Percentiles rank a stretch among this genome's conserved stretches.
Conservation (phyloP, 768 basidiomycete species). For the Scleroderma bovista region DNA sequence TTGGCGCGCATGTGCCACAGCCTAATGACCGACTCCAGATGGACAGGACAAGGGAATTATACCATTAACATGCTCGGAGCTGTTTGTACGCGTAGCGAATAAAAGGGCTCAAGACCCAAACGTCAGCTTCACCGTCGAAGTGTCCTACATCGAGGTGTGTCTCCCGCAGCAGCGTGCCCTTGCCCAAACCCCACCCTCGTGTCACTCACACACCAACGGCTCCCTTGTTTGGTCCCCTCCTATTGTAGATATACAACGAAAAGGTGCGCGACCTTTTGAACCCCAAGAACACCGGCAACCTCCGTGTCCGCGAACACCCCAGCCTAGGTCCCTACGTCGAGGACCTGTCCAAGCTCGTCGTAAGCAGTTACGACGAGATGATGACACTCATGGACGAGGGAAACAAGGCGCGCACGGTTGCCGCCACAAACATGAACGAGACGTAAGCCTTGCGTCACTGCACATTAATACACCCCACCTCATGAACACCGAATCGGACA, state of each 20-base stretch:
- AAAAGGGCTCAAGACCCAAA: conserved; percentile 62
- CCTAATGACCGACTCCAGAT: conserved; percentile 43
- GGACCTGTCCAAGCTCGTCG: conserved; percentile 89
- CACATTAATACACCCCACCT: background rate
- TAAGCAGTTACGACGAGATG: conserved; percentile 91
- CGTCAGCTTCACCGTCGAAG: conserved; percentile 85
- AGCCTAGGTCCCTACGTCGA: conserved; percentile 97
- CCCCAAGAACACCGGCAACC: conserved; percentile 93
- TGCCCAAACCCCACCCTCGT: background rate
- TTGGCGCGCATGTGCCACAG: conserved; percentile 1
- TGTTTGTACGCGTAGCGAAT: conserved; percentile 76
- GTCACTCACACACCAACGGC: too few relatives aligned
- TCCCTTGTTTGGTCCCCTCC: too few relatives aligned
- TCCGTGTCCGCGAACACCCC: conserved; percentile 96
- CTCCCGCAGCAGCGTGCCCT: background rate
- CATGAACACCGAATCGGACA: conserved; percentile 21
- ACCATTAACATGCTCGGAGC: conserved; percentile 88
- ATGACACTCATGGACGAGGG: conserved; percentile 99
- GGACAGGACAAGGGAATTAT: conserved; percentile 97
- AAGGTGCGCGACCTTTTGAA: conserved; percentile 97
- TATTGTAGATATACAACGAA: conserved; percentile 86
- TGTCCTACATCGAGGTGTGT: conserved; percentile 92
- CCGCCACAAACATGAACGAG: conserved; percentile 99
- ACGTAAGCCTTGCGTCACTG: conserved; percentile 50
- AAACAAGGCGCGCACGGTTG: conserved; percentile 97